Evolutionary conservation across 768 basidiomycete species (phyloP), one percentile per base, ranked within the genome.

Genomic region (Glaciozyma martinii): DNA sequence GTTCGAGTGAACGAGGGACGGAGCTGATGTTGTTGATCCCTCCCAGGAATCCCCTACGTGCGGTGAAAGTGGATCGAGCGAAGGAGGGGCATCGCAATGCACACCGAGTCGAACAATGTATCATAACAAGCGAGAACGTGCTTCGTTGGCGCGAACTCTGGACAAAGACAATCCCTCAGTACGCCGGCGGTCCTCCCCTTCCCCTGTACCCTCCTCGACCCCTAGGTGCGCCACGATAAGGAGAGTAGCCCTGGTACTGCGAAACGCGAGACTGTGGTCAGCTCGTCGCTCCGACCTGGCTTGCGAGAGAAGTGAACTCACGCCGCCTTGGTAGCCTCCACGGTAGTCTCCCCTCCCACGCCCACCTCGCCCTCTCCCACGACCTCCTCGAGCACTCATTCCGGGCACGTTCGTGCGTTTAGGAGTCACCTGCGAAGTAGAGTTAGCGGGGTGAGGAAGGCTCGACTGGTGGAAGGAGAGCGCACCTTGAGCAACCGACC

Each of bases 401-500:
- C 91, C 91, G 25, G 93, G 95, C 60, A 98, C 77, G 77, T 99
- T 99, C 47, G 95, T 99, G 66, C 95, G 83, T 76, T 99, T 99
- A 30, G 90, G 81, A 46, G 89, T 91, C 53, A 99, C 94, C 93
- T 97, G 60, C 1, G 57, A 4, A 58, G 43, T 53, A 56, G 30
- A 37, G 23, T 29, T 15, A 33, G 55, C 42, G 43, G 1, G n/a
- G 21, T 32, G 43, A 37, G 58, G 30, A 16, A 52, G 60, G 52
- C 30, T 57, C 32, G 5, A 33, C 37, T 65, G n/a, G 21, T 43
- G 12, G 42, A 57, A 18, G 46, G 30, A n/a, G 47, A 12, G 73
- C 82, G 63, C 67, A 90, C 94, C 80, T 93, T 93, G 76, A 99
- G 86, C 75, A 93, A 78, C 71, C 95, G 84, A 30, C 91, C 92